phyloP scores from a whole-genome alignment of 2,329 filamentous ascomycete genomes.

The Acephala macrosclerotiorum region DNA sequence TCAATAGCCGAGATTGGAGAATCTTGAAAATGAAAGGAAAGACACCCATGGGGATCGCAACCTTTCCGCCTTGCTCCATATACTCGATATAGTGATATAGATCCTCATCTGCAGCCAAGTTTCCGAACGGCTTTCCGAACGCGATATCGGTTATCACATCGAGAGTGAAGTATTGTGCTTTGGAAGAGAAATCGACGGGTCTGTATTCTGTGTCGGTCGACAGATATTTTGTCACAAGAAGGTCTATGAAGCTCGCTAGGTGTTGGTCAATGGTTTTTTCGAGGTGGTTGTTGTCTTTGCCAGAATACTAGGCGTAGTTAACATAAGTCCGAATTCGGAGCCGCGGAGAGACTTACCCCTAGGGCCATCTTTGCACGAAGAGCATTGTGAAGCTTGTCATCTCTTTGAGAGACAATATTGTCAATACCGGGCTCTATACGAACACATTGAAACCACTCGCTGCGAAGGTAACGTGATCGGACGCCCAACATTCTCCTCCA shows the following conservation, averaged over 20 bases:
- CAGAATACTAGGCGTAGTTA: conserved; percentile 51
- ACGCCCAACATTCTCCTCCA: too few relatives aligned
- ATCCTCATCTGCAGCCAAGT: conserved; percentile 55
- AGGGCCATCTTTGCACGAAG: conserved; percentile 53
- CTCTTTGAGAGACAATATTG: too few relatives aligned
- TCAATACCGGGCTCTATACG: too few relatives aligned
- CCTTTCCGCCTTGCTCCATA: conserved; percentile 12
- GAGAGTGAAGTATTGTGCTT: conserved; percentile 61
- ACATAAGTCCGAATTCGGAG: neutral
- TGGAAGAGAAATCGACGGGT: conserved; percentile 57
- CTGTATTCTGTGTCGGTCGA: conserved; percentile 46
- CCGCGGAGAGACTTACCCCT: conserved; percentile 47
- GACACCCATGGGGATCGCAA: conserved; percentile 16
- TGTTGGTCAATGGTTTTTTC: conserved; percentile 57
- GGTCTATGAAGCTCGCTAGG: conserved; percentile 20
- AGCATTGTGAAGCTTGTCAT: too few relatives aligned
- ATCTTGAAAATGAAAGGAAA: conserved; percentile 20
- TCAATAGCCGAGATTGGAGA: conserved; percentile 16
- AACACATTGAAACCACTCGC: too few relatives aligned
- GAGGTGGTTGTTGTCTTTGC: conserved; percentile 57
- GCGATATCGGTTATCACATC: conserved; percentile 63
- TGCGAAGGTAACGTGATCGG: too few relatives aligned
- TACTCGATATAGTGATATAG: conserved; percentile 54
- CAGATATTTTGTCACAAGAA: conserved; percentile 41
- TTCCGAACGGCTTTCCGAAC: conserved; percentile 58